Base-by-base conservation (phyloP, 495 filamentous ascomycete species). In the Xylaria telfairii region DNA sequence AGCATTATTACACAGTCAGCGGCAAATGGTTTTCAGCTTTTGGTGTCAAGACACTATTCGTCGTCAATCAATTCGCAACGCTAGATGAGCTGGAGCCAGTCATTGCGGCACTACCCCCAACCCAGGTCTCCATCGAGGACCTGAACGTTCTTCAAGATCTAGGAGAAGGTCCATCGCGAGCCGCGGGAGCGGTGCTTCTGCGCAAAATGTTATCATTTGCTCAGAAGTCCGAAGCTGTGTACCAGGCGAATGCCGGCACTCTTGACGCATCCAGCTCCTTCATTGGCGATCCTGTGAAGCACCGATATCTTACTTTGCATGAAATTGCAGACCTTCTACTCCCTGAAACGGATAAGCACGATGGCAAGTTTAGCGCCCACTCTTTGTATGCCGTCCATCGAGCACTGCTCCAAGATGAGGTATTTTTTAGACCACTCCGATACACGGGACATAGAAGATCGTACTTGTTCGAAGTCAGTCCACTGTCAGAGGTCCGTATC, bases 1-100 rank as follows among this genome's bases (percentile, higher is more conserved):
- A 83, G 59, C 92, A 96, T 67, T 94, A 92, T 75, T 94, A 94
- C 76, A 90, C 90, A 0, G 84, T 85, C 57, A 83, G 86, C 37
- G 94, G 94, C 28, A 88, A 89, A 71, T 96, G 92, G 92, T 82
- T 91, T n/a, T 83, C 90, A 44, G 82, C 83, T 59, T 73, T 70
- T 2, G 71, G 78, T 7, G 73, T 80, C 51, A 74, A 80, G 56
- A 73, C 90, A 8, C 83, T 87, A 59, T 95, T 90, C 76, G 85
- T 88, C 6, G 82, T 95, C 61, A 89, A 89, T 67, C 79, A 80
- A 1, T 95, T 95, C 77, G 86, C 89, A 21, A 63, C 87, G 6
- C 83, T 81, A 3, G 79, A 86, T 19, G 81, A 90, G 56, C 74
- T 96, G 17, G 77, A 84, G 17, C 83, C 88, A 7, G 73, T 97